phyloP scores from a whole-genome alignment of 805 yeast species.

The Ogataea trehalophila region DNA sequence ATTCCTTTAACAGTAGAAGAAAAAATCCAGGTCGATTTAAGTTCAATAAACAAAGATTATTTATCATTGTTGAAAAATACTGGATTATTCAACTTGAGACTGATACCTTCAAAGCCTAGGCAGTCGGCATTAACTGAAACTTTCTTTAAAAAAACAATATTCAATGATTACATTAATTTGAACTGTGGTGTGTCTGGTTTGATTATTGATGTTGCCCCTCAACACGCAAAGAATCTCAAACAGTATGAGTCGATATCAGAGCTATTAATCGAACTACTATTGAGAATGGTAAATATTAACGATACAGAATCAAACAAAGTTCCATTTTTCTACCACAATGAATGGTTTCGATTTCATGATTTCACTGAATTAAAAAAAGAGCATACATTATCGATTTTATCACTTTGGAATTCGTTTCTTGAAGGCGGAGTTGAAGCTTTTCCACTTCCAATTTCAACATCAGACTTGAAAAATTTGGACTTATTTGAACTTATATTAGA shows the following conservation, averaged over 20 bases:
- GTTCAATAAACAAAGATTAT: constrained; percentile 4
- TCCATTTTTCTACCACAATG: constrained; percentile 14
- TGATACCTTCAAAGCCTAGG: neutral
- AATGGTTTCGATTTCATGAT: constrained; percentile 24
- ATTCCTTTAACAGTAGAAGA: constrained; percentile 17
- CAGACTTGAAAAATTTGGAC: constrained; percentile 10
- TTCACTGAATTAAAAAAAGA: neutral
- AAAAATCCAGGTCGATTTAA: constrained; percentile 10
- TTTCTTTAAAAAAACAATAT: constrained; percentile 9
- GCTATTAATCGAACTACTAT: constrained; percentile 6
- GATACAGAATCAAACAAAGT: constrained; percentile 5
- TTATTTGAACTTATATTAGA: constrained; percentile 21
- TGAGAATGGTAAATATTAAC: constrained; percentile 4
- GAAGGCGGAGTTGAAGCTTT: neutral
- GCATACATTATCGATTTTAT: constrained; percentile 3
- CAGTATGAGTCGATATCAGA: constrained; percentile 19
- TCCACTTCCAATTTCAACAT: constrained; percentile 14
- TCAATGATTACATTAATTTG: constrained; percentile 13
- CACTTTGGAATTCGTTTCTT: constrained; percentile 17
- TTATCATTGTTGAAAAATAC: constrained; percentile 4
- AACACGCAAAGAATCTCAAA: constrained; percentile 16
- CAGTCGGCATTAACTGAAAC: neutral
- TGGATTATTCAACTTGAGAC: constrained; percentile 10
- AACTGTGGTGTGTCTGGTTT: constrained; percentile 14
- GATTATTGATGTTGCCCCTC: constrained; percentile 27